Evolutionary conservation across 2,329 filamentous ascomycete genomes (phyloP).

Genomic region (Penicillium glabrum): DNA sequence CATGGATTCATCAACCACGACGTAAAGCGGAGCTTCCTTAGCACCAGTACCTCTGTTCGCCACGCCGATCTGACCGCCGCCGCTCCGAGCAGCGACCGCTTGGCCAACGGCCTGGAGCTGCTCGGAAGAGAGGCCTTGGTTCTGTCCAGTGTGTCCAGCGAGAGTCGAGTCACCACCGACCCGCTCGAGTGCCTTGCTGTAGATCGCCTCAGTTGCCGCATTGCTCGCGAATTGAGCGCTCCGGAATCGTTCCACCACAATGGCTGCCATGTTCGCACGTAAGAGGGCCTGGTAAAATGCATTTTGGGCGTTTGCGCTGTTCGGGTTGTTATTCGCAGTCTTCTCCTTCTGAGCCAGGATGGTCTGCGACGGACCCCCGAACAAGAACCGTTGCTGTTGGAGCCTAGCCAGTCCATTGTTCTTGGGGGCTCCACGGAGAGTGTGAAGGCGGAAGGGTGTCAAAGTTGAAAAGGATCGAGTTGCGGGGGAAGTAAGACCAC

Average conservation of each 20-base stretch:
- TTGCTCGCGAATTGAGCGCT: constrained; percentile 83
- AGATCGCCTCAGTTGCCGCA: constrained; percentile 72
- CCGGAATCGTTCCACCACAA: constrained; percentile 86
- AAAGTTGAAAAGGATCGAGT: constrained; percentile 24
- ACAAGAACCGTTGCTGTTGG: constrained; percentile 40
- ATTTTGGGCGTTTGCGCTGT: constrained; percentile 83
- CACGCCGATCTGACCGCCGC: constrained; percentile 63
- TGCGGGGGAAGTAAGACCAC: constrained; percentile 13
- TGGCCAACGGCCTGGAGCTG: constrained; percentile 78
- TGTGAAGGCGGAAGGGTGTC: constrained; percentile 27
- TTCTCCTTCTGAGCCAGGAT: constrained; percentile 84
- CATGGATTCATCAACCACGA: constrained; percentile 89
- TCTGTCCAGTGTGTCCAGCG: constrained; percentile 26
- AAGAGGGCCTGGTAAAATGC: constrained; percentile 91
- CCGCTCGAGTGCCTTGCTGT: constrained; percentile 70
- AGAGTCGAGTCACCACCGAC: constrained; percentile 49
- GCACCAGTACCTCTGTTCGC: constrained; percentile 62
- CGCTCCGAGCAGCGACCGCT: constrained; percentile 71
- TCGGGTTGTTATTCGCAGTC: constrained; percentile 88
- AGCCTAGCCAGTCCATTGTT: constrained; percentile 25
- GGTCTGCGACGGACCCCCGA: constrained; percentile 48
- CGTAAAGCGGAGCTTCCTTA: constrained; percentile 86
- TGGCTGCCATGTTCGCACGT: constrained; percentile 88
- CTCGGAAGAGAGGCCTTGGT: constrained; percentile 52
- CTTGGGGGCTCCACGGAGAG: constrained; percentile 23